Base-by-base conservation (phyloP, 139 green algal genomes). In the Choricystis sp. region DNA sequence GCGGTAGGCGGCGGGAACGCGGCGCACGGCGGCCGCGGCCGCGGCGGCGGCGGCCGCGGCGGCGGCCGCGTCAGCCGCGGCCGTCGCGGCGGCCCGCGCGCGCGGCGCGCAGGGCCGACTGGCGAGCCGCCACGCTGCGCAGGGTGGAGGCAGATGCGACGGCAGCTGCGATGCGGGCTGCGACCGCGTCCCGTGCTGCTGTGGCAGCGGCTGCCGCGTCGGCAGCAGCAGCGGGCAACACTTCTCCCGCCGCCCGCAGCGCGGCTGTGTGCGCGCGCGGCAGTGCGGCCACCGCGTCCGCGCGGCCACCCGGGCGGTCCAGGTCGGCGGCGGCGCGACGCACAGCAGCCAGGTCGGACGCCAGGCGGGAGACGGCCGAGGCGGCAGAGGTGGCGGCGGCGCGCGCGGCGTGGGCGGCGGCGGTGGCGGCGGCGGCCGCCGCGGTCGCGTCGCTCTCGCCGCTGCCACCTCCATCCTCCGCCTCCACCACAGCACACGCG, bases 1-100 rank as follows among this genome's bases (percentile, higher is more conserved):
- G 21, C 78, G 74, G 74, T 96, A 96, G 14, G 81, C 84, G 2
- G 72, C 73, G 2, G 83, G 76, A 40, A 94, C 63, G 26, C 76
- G 74, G 59, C 66, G 62, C 26, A 88, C 77, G 40, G 9, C 9
- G 40, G 40, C 40, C 9, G 16, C 9, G 40, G 40, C 40, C 40
- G 40, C 40, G 40, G 9, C 40, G 9, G 40, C 40, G 40, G 40
- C 40, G 40, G 40, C 40, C 40, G 9, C 40, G 40, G 40, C 40
- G 40, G 40, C 40, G 40, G 25, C 55, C 40, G 40, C 9, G 40
- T 52, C 40, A 52, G 40, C 9, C 9, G 40, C 9, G 40, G 26
- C 5, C n/a, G n/a, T n/a, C n/a, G n/a, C n/a, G n/a, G n/a, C 3
- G 21, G 5, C 29, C 3, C 29, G 28, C 24, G 29, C 29, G 58